phyloP scores from a whole-genome alignment of 2,329 filamentous ascomycete species.

The Ophiostoma pallidulum region DNA sequence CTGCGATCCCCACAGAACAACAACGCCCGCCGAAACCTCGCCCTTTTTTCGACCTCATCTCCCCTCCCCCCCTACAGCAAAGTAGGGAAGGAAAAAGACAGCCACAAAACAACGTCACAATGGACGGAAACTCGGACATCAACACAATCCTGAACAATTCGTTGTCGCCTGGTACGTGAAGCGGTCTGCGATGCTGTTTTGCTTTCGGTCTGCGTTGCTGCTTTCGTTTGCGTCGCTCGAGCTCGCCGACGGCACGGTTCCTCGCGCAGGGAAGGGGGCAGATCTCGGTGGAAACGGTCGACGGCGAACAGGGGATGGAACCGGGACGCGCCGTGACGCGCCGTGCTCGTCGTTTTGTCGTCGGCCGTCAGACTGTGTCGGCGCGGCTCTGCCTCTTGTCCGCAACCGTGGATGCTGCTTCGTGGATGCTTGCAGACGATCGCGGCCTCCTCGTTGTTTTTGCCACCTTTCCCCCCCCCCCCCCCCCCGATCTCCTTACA shows the following conservation, averaged over 20 bases:
- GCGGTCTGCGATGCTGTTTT: neutral
- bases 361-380: neutral
- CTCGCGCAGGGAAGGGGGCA: neutral
- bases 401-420: neutral
- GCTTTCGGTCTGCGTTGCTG: constrained; percentile 2
- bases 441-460: no score
- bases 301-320: constrained; percentile 12
- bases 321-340: constrained; percentile 8
- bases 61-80: constrained; percentile 7
- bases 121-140: constrained; percentile 77
- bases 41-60: constrained; percentile 4
- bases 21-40: neutral
- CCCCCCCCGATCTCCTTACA: neutral
- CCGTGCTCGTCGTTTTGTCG: neutral
- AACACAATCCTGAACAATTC: constrained; percentile 97
- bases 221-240: constrained; percentile 13
- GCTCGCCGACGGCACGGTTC: constrained; percentile 6
- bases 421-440: constrained; percentile 15
- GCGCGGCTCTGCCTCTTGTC: neutral
- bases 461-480: no score
- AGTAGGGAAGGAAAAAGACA: constrained; percentile 11
- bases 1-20: constrained; percentile 7
- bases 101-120: constrained; percentile 32
- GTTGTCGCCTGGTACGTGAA: constrained; percentile 74
- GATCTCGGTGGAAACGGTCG: neutral